Base-by-base conservation (phyloP, 768 basidiomycete species). In the Vishniacozyma victoriae region DNA sequence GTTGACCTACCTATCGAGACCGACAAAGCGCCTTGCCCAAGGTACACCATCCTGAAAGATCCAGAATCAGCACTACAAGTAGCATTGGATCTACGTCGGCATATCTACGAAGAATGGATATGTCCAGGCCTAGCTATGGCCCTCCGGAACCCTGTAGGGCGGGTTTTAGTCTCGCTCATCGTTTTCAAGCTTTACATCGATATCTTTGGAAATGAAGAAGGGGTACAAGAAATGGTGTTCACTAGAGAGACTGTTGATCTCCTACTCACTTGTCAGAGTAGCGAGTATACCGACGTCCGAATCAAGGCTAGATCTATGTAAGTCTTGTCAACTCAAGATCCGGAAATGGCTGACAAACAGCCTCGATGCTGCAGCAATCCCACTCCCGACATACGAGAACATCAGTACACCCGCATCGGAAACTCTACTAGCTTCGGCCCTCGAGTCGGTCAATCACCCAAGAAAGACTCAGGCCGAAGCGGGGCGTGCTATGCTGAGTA, bases 391-490 rank as follows among this genome's bases (percentile, higher is more conserved):
- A 2, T 67, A 64, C 29, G 51, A 55, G 18, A 14, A 27, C 1
- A 12, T 64, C 2, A 39, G 48, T 4, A 40, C 52, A 12, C 50
- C 48, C 2, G 22, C 44, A n/a, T 22, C 46, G 4, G 46, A 55
- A n/a, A 23, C 41, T 13, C 47, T 70, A 7, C 48, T 68, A 0
- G 18, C 38, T 4, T 59, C 58, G 2, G 64, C 68, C 0, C 49
- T 61, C 19, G n/a, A n/a, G 0, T 53, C 60, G 4, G 41, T 70
- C 37, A 50, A 55, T 19, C 59, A 64, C 12, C 62, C 64, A 1
- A 59, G 70, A 14, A 62, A 62, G 41, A 65, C 64, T 7, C 63
- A 72, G 46, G 68, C 67, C 14, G 70, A 72, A 44, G 70, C 70
- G 7, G 70, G 68, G 7, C 60, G 56, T 24, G 50, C 67, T 3